These are phyloP conservation scores for Jaltomata sinuosa DNA, from an alignment of 257 asterid species.

Conservation along the genomic window DNA sequence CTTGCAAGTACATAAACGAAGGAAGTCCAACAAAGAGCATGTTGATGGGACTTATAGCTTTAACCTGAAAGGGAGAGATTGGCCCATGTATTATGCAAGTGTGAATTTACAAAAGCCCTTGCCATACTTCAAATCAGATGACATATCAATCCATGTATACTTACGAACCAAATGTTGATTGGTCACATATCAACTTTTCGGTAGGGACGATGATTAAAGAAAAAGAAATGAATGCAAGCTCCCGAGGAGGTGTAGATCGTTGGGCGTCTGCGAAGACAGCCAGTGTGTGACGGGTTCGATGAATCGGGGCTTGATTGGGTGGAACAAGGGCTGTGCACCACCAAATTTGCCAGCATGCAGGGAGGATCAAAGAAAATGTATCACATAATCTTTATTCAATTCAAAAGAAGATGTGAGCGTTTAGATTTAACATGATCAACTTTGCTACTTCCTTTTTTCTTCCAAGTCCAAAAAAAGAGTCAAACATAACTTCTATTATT, in stretches of 20 bases:
- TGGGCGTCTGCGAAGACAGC: constrained; percentile 23
- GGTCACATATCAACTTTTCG: constrained; percentile 8
- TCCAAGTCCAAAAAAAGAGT: too few species aligned
- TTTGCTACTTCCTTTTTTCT: too few species aligned
- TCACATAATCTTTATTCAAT: too few species aligned
- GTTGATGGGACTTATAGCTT: constrained; percentile 12
- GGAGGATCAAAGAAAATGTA: too few species aligned
- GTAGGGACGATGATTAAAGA: constrained; percentile 1
- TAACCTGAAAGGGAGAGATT: neutral
- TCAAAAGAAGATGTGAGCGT: too few species aligned
- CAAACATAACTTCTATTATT: neutral
- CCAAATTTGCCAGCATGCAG: constrained; percentile 25
- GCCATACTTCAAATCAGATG: too few species aligned
- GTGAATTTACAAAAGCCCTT: too few species aligned
- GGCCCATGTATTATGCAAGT: neutral
- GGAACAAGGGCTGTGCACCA: constrained; percentile 28
- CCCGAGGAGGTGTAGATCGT: constrained; percentile 26
- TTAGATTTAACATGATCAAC: too few species aligned
- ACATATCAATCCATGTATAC: too few species aligned
- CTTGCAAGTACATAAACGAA: constrained; percentile 16
- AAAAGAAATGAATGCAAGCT: constrained; percentile 9
- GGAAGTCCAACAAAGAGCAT: neutral
- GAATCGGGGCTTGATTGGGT: constrained; percentile 26
- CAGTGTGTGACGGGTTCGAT: constrained; percentile 16
- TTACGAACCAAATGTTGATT: constrained; percentile 23